A percentile compares a stretch with the other conserved stretches of the same genome.
These are phyloP conservation scores for Colletotrichum higginsianum DNA, from an alignment of 2,329 filamentous ascomycete species.

Conservation along the genomic window DNA sequence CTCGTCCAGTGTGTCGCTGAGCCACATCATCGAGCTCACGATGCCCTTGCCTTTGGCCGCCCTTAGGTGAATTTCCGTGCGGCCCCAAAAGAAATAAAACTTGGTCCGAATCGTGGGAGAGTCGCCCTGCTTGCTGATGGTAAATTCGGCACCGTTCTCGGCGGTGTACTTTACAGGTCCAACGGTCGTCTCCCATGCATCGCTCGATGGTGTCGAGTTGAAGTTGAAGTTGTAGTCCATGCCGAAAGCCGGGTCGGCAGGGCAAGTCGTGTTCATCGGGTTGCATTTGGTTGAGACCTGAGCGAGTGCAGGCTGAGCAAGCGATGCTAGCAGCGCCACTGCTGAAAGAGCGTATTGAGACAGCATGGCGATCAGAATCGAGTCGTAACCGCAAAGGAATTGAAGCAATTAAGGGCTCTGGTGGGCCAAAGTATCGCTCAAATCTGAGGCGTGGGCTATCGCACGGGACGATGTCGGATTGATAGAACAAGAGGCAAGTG, in stretches of 20 bases:
- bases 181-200: conserved; percentile 78
- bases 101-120: conserved; percentile 84
- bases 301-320: conserved; percentile 68
- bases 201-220: conserved; percentile 71
- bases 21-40: conserved; percentile 85
- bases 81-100: conserved; percentile 90
- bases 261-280: conserved; percentile 80
- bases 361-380: conserved; percentile 44
- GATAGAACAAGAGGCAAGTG: neutral
- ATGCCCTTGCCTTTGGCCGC: conserved; percentile 82
- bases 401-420: neutral
- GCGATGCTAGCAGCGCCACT: conserved; percentile 58
- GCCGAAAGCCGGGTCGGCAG: conserved; percentile 79
- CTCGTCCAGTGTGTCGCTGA: conserved; percentile 89
- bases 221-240: conserved; percentile 75
- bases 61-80: conserved; percentile 83
- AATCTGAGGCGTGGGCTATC: neutral
- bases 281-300: conserved; percentile 87
- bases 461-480: conserved; percentile 1
- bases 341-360: conserved; percentile 51
- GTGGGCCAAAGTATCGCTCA: neutral
- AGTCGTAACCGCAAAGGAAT: neutral
- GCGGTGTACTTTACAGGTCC: conserved; percentile 74
- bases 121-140: conserved; percentile 77
- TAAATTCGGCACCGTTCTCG: conserved; percentile 78